A percentile compares a stretch with the other conserved stretches of the same genome.
Evolutionary conservation across 192 early-diverging fungal genomes (phyloP).

Genomic region (Coemansia sp.): DNA sequence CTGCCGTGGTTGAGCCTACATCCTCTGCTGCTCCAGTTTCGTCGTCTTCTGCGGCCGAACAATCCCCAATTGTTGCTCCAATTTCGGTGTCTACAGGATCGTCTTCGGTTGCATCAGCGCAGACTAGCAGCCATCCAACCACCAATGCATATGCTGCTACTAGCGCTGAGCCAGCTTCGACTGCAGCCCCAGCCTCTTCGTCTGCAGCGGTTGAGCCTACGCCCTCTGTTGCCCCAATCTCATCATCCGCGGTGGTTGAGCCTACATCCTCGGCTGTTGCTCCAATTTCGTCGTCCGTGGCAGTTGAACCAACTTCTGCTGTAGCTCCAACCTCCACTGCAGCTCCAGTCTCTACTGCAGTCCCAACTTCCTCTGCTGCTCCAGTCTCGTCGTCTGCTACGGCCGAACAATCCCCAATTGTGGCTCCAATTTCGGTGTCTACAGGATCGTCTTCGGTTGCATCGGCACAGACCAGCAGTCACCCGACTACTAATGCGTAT

Average conservation of each 20-base stretch:
- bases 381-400: too few species aligned
- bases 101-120: not conserved
- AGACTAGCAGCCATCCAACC: not conserved
- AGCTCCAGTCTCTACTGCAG: too few species aligned
- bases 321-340: too few species aligned
- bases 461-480: not conserved
- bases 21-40: not conserved
- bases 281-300: not conserved
- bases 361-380: not conserved
- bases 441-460: not conserved
- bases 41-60: too few species aligned
- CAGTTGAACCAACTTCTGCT: not conserved
- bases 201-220: not conserved
- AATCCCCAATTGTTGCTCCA: too few species aligned
- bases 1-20: too few species aligned
- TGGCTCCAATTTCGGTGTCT: too few species aligned
- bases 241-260: not conserved
- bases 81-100: too few species aligned
- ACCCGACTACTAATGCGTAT: not conserved
- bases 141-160: not conserved
- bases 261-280: not conserved
- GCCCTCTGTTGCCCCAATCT: too few species aligned
- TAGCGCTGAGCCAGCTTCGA: not conserved
- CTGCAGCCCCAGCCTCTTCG: not conserved
- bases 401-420: too few species aligned